Evolutionary conservation across 345 rosid genomes (phyloP).

Genomic region (Stellera chamaejasme): DNA sequence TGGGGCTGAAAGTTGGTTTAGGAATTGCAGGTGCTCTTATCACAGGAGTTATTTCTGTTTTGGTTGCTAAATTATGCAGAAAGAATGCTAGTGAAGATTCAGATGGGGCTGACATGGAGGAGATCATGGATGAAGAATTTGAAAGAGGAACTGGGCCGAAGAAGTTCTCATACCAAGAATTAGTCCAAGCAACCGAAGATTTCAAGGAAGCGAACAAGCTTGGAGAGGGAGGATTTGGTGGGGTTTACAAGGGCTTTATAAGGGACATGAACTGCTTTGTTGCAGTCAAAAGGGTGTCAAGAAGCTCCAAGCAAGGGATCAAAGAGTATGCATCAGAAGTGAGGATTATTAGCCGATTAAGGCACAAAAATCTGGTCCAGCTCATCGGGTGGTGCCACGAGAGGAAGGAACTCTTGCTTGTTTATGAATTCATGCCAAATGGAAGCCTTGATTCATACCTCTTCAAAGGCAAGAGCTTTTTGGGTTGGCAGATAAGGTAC

Average conservation of each 20-base stretch:
- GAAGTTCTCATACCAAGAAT: constrained; percentile 3
- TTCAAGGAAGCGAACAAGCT: constrained; percentile 3
- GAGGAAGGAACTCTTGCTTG: constrained; percentile 30
- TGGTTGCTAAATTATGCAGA: not conserved
- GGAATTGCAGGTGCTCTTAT: constrained; percentile 1
- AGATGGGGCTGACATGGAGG: not conserved
- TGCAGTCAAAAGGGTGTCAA: constrained; percentile 15
- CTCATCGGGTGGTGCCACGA: constrained; percentile 45
- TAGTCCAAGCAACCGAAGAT: not conserved
- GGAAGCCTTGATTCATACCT: constrained; percentile 32
- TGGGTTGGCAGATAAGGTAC: constrained; percentile 19
- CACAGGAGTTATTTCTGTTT: not conserved
- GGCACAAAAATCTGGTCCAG: constrained; percentile 39
- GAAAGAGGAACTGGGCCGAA: not conserved
- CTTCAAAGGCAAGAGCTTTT: not conserved
- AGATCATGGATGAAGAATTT: constrained; percentile 2
- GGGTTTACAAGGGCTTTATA: constrained; percentile 17
- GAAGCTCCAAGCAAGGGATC: constrained; percentile 10
- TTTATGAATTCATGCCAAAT: constrained; percentile 35
- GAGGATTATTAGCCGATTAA: constrained; percentile 16
- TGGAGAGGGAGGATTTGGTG: constrained; percentile 21
- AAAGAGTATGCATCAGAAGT: constrained; percentile 19
- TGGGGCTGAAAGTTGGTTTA: not conserved
- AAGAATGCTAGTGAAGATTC: not conserved
- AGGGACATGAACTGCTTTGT: not conserved